Conservation (phyloP, 2,329 filamentous ascomycete genomes). For the Fonsecaea erecta region DNA sequence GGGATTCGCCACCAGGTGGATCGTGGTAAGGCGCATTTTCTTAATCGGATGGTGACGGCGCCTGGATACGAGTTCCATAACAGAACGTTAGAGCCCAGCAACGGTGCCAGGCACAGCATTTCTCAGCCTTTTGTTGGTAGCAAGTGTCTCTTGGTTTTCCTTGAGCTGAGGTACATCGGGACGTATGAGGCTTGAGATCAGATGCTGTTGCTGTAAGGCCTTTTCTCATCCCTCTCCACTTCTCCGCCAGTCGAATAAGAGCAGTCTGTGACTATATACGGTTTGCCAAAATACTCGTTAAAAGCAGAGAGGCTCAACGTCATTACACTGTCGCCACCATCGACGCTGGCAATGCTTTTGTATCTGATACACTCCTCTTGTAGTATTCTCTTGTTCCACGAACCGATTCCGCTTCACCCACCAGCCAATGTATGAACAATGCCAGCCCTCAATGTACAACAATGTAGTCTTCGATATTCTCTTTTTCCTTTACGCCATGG, state of each 20-base stretch:
- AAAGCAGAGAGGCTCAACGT: not conserved
- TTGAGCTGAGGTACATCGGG: not conserved
- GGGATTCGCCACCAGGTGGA: not conserved
- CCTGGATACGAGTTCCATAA: too few relatives aligned
- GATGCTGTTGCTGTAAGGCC: not conserved
- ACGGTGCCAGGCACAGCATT: conserved; percentile 11
- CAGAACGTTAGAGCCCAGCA: too few relatives aligned
- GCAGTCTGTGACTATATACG: not conserved
- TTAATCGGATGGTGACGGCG: too few relatives aligned
- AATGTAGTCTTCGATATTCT: not conserved
- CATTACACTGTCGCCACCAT: not conserved
- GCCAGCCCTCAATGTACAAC: not conserved
- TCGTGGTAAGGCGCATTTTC: conserved; percentile 9
- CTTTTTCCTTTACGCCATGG: not conserved
- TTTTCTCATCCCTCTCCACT: not conserved
- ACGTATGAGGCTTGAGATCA: not conserved
- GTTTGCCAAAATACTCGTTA: not conserved
- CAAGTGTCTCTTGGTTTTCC: too few relatives aligned
- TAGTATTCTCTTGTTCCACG: not conserved
- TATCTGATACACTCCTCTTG: not conserved
- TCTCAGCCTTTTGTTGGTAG: conserved; percentile 4
- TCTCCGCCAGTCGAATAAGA: not conserved
- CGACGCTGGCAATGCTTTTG: not conserved
- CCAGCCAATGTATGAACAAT: not conserved
- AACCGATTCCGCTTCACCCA: not conserved